Evolutionary conservation across 805 yeast genomes (phyloP).

Genomic region (Saturnispora halmiae): DNA sequence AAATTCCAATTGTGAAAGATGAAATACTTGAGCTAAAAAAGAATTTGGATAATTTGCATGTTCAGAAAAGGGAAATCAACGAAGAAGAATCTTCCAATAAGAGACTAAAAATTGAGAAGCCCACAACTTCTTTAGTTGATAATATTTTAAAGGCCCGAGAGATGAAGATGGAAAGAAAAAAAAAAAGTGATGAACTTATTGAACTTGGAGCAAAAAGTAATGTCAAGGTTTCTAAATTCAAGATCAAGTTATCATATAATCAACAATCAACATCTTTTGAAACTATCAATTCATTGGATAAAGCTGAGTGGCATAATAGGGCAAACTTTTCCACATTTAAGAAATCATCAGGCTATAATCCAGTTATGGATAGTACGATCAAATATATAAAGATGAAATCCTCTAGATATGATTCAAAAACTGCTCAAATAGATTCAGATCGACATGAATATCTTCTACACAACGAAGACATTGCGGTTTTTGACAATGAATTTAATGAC

Average conservation of each 20-base stretch:
- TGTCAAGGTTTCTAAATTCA: conserved; percentile 13
- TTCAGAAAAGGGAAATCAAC: background rate
- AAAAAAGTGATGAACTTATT: conserved; percentile 7
- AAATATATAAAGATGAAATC: conserved; percentile 16
- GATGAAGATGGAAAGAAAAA: conserved; percentile 9
- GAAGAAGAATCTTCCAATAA: background rate
- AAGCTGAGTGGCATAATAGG: conserved; percentile 17
- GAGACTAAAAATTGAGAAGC: background rate
- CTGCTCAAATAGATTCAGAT: conserved; percentile 6
- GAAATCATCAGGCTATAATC: conserved; percentile 14
- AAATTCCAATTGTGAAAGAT: too few relatives aligned
- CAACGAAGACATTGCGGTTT: conserved; percentile 7
- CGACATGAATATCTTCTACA: conserved; percentile 13
- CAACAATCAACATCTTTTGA: background rate
- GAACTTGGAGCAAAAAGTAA: background rate
- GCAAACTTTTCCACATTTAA: conserved; percentile 15
- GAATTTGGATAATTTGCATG: background rate
- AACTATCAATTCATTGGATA: conserved; percentile 6
- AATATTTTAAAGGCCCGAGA: conserved; percentile 15
- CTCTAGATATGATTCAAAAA: conserved; percentile 14
- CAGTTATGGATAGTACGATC: conserved; percentile 18
- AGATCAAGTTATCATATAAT: conserved; percentile 7
- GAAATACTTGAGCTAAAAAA: background rate
- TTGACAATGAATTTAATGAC: conserved; percentile 1
- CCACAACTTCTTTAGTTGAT: conserved; percentile 1